phyloP scores from a whole-genome alignment of 2,329 filamentous ascomycete species.

The Ophiosphaerella korrae region DNA sequence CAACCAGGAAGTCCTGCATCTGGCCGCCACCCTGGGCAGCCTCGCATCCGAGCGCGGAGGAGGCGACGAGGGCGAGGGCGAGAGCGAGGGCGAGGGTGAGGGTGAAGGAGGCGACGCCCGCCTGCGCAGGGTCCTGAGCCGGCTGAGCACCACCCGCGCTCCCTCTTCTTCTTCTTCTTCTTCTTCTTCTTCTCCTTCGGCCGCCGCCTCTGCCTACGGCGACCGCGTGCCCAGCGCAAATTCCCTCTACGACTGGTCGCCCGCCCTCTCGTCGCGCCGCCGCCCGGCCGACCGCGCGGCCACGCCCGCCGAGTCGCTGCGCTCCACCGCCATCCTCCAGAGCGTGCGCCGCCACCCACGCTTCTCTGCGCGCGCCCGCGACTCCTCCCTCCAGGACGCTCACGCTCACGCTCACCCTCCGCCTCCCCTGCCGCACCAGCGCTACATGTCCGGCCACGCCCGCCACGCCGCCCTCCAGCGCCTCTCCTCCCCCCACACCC shows the following conservation, averaged over 20 bases:
- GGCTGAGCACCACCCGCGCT: constrained; percentile 35
- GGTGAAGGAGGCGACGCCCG: constrained; percentile 45
- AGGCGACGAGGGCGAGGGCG: too few species aligned
- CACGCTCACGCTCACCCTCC: too few species aligned
- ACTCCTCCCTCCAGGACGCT: constrained; percentile 44
- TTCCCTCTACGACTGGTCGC: constrained; percentile 66
- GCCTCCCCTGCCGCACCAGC: constrained; percentile 28
- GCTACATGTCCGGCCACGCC: constrained; percentile 24
- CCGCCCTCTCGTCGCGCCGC: constrained; percentile 42
- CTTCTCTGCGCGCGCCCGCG: constrained; percentile 45
- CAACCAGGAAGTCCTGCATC: constrained; percentile 49
- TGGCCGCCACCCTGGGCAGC: constrained; percentile 56
- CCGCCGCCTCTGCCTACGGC: constrained; percentile 55
- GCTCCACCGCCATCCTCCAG: constrained; percentile 50
- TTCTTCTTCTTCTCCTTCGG: constrained; percentile 50
- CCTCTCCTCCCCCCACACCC: constrained; percentile 34
- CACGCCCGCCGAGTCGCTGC: constrained; percentile 27
- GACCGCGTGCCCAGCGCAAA: constrained; percentile 59
- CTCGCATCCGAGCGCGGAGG: constrained; percentile 2
- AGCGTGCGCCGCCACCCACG: constrained; percentile 47
- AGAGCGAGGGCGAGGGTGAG: constrained; percentile 30
- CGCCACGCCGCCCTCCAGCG: constrained; percentile 37
- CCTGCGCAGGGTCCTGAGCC: constrained; percentile 53
- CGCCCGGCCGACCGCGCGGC: constrained; percentile 50
- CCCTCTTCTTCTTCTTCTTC: too few species aligned